These are phyloP conservation scores for Blumeriella jaapii DNA, from an alignment of 2,329 filamentous ascomycete genomes.

Conservation along the genomic window DNA sequence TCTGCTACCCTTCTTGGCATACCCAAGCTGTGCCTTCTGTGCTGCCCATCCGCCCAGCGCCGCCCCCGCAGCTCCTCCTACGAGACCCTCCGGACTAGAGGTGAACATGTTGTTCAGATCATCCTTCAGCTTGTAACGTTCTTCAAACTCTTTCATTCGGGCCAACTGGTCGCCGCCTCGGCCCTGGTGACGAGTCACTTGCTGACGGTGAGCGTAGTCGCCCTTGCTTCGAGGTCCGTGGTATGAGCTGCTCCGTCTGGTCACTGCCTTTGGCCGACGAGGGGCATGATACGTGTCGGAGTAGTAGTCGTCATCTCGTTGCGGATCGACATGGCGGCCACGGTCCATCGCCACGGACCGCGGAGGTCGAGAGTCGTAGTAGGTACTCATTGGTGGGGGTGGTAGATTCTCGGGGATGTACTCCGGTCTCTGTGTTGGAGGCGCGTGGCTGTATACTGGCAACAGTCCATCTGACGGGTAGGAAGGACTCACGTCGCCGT, in stretches of 20 bases:
- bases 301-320: constrained; percentile 10
- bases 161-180: constrained; percentile 3
- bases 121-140: constrained; percentile 17
- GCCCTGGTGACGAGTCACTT: constrained; percentile 1
- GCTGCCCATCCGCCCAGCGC: constrained; percentile 21
- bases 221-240: constrained; percentile 8
- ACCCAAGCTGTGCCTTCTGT: constrained; percentile 17
- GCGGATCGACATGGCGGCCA: constrained; percentile 3
- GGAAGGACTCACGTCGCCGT: neutral
- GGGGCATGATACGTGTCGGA: constrained; percentile 5
- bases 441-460: constrained; percentile 4
- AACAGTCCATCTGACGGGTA: neutral
- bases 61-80: constrained; percentile 18
- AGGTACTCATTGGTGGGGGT: neutral
- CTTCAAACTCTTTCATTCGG: constrained; percentile 8
- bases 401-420: constrained; percentile 11
- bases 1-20: constrained; percentile 9
- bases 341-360: constrained; percentile 3
- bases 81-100: constrained; percentile 12
- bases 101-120: constrained; percentile 17
- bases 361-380: constrained; percentile 3
- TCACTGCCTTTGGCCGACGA: constrained; percentile 5
- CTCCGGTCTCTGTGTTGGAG: constrained; percentile 6
- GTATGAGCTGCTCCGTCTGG: constrained; percentile 12
- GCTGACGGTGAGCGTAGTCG: neutral